These are phyloP conservation scores for Pyrenophora teres DNA, from an alignment of 2,329 filamentous ascomycete species.

Conservation along the genomic window DNA sequence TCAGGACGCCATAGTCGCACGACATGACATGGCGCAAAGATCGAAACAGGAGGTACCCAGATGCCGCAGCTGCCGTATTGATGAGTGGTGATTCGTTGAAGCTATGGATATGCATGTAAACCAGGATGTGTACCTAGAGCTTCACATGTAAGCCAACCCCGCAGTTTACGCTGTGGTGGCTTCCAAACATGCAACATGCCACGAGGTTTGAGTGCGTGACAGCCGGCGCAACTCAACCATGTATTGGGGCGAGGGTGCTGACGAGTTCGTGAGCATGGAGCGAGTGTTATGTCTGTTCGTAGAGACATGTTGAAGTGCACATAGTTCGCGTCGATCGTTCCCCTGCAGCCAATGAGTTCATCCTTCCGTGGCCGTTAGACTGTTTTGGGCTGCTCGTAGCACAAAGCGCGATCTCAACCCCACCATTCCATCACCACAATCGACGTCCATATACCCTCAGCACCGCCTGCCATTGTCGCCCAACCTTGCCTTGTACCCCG, in stretches of 20 bases:
- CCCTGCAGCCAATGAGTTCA: slow-evolving; percentile 28
- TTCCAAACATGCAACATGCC: slow-evolving; percentile 1
- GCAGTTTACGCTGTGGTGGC: slow-evolving; percentile 19
- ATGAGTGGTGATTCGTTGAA: slow-evolving; percentile 27
- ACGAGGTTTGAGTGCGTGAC: slow-evolving; percentile 1
- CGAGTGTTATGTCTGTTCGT: slow-evolving; percentile 19
- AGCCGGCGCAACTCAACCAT: slow-evolving; percentile 2
- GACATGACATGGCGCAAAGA: slow-evolving; percentile 1
- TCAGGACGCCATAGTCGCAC: slow-evolving; percentile 8
- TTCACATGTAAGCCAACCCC: slow-evolving; percentile 36
- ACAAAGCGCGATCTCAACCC: slow-evolving; percentile 41
- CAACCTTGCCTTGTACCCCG: slow-evolving; percentile 15
- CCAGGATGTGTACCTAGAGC: slow-evolving; percentile 19
- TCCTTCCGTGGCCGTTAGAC: slow-evolving; percentile 19
- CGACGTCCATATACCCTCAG: slow-evolving; percentile 22
- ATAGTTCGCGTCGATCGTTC: slow-evolving; percentile 25
- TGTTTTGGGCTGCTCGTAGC: slow-evolving; percentile 25
- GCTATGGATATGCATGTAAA: slow-evolving; percentile 15
- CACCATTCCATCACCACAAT: slow-evolving; percentile 43
- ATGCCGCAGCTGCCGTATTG: slow-evolving; percentile 18
- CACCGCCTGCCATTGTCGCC: slow-evolving; percentile 37
- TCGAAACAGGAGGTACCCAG: slow-evolving; percentile 10
- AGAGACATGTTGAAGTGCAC: slow-evolving; percentile 18
- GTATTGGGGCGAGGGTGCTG: neutral
- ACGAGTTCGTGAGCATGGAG: slow-evolving; percentile 3